Evolutionary conservation across 208 protist species (phyloP).

Genomic region (Perkinsela sp.): DNA sequence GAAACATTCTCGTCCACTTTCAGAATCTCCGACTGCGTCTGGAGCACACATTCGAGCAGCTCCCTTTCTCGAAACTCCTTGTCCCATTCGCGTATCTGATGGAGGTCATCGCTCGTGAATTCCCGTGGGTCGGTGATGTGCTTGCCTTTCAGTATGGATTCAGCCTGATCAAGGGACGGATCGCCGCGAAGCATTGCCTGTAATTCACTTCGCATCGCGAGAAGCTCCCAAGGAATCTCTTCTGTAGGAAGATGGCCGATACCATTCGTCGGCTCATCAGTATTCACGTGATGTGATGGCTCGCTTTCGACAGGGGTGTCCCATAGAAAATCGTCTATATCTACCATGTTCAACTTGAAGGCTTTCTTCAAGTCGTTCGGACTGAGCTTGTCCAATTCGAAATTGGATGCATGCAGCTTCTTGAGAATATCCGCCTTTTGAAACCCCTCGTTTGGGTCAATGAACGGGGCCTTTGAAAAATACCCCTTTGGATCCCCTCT

Average conservation of each 20-base stretch:
- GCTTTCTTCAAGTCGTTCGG: background rate
- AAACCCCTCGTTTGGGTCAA: background rate
- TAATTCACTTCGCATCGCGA: background rate
- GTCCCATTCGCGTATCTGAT: background rate
- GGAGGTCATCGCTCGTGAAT: background rate
- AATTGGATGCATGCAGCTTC: background rate
- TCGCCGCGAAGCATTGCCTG: background rate
- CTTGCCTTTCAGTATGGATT: constrained; percentile 1
- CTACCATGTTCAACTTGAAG: background rate
- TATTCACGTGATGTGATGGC: background rate
- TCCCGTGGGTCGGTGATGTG: background rate
- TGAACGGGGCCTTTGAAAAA: background rate
- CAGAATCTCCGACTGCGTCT: background rate
- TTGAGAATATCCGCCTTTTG: background rate
- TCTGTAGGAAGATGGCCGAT: no score
- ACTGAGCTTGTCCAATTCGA: background rate
- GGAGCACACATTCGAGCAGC: background rate
- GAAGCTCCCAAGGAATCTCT: background rate
- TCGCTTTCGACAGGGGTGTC: background rate
- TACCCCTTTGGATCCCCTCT: background rate
- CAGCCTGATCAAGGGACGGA: background rate
- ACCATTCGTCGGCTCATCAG: background rate
- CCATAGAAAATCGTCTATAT: background rate
- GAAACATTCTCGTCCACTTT: background rate
- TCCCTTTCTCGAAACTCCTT: background rate